These are phyloP conservation scores for Aspergillus baeticus DNA, from an alignment of 495 filamentous ascomycete species.

Conservation along the genomic window DNA sequence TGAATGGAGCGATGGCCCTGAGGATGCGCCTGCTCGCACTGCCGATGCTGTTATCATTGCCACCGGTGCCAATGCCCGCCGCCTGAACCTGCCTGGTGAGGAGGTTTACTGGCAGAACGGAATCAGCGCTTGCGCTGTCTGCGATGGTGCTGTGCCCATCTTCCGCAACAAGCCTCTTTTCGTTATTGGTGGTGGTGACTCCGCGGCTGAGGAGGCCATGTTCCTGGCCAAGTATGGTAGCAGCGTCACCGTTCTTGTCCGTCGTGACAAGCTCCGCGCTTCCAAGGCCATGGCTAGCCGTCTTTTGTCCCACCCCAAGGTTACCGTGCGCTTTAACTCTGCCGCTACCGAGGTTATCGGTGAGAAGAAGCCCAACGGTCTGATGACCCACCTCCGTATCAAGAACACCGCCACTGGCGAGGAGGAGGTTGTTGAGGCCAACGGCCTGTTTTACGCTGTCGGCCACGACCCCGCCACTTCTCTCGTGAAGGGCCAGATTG, in stretches of 20 bases:
- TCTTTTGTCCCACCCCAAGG: constrained; percentile 78
- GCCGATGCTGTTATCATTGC: constrained; percentile 91
- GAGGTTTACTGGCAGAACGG: constrained; percentile 95
- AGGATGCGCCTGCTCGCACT: constrained; percentile 66
- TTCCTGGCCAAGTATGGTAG: constrained; percentile 97
- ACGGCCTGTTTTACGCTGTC: constrained; percentile 95
- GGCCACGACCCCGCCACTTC: constrained; percentile 92
- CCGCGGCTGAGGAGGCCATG: constrained; percentile 94
- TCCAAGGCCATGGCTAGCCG: constrained; percentile 90
- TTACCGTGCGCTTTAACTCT: constrained; percentile 82
- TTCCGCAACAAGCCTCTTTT: constrained; percentile 94
- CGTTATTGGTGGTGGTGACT: constrained; percentile 96
- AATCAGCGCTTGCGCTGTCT: constrained; percentile 95
- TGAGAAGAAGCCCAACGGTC: constrained; percentile 64
- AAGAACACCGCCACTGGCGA: constrained; percentile 77
- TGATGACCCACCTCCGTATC: constrained; percentile 83
- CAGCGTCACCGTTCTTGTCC: constrained; percentile 90
- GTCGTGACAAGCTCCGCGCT: constrained; percentile 79
- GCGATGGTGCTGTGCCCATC: constrained; percentile 95
- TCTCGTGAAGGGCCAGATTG: constrained; percentile 82
- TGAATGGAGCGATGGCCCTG: constrained; percentile 74
- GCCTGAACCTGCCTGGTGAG: constrained; percentile 83
- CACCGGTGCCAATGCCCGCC: constrained; percentile 86
- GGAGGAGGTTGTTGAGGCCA: constrained; percentile 79
- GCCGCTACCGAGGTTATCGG: constrained; percentile 80